phyloP scores from a whole-genome alignment of 331 rosid species.

The Malus hybrid region DNA sequence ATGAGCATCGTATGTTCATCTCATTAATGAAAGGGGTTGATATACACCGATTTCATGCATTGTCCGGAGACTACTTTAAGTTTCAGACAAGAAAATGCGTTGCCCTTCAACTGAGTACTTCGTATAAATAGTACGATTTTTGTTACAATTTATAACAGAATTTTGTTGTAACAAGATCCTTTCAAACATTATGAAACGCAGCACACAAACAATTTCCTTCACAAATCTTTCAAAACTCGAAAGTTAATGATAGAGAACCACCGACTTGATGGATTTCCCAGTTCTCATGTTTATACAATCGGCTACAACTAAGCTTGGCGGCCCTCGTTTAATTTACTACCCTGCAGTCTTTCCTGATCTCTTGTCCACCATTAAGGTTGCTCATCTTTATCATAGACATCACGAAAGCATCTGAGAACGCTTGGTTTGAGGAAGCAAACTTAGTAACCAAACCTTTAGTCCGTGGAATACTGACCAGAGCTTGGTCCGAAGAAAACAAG shows the following conservation, averaged over 20 bases:
- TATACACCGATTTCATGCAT: neutral
- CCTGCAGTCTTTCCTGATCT: constrained; percentile 71
- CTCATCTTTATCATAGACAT: constrained; percentile 72
- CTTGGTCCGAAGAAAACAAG: constrained; percentile 74
- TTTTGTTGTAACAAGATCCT: neutral
- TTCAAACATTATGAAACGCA: neutral
- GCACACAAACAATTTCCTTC: neutral
- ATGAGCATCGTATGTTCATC: neutral
- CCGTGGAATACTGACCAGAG: constrained; percentile 48
- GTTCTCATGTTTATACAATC: neutral
- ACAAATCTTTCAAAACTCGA: neutral
- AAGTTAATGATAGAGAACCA: neutral
- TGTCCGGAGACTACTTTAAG: neutral
- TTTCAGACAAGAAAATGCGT: neutral
- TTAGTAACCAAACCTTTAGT: constrained; percentile 48
- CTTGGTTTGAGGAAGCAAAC: constrained; percentile 57
- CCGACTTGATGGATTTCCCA: neutral
- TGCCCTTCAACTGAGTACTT: neutral
- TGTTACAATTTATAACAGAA: neutral
- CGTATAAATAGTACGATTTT: neutral
- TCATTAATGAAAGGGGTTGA: neutral
- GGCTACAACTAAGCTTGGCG: constrained; percentile 4
- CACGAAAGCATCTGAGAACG: constrained; percentile 49
- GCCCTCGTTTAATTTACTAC: constrained; percentile 37
- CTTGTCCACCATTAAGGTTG: constrained; percentile 74